Base-by-base conservation (phyloP, 2,329 filamentous ascomycete species). In the Calonectria hawksworthii region DNA sequence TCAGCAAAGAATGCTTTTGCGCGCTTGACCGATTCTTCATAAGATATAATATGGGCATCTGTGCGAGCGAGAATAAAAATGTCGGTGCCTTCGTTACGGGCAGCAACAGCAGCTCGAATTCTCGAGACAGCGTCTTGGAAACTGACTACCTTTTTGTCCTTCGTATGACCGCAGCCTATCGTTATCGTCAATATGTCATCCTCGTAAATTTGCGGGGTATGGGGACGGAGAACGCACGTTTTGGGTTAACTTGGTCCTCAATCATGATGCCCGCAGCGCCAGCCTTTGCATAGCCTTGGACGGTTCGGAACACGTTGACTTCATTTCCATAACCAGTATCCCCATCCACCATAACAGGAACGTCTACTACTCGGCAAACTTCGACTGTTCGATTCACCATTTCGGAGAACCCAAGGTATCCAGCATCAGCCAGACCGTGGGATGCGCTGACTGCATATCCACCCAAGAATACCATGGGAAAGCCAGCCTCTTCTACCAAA, bases 261-360 rank as follows among this genome's bases (percentile, higher is more conserved):
- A 69, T 69, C 67, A 69, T 69, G 41, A 69, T 69, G 7, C 67
- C 67, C 13, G 67, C 67, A 14, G 67, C 67, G 21, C 67, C 54
- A 14, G 67, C 54, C 30, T 69, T 69, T 5, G 67, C 67, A 36
- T 69, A 69, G 10, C 67, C 67, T 63, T 69, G 67, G 4, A 69
- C 67, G 14, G 67, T 69, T 4, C 67, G 26, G 21, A 41, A 23
- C 16, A 59, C 52, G 36, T 69, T 69, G 18, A 69, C 54, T 26
- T 69, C 67, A 30, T 69, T 69, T 26, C 67, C 67, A 34, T 69
- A 69, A 3, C 67, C 67, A 2, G 67, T 69, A 16, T 69, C 67
- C 16, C 52, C 67, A 30, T 69, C 67, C 28, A 69, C 67, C 67
- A 69, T 69, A 14, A 69, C 67, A 2, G 67, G 67, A 1, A 69